These are phyloP conservation scores for Schizosaccharomyces octosporus DNA, from an alignment of 805 yeast genomes.

Conservation along the genomic window DNA sequence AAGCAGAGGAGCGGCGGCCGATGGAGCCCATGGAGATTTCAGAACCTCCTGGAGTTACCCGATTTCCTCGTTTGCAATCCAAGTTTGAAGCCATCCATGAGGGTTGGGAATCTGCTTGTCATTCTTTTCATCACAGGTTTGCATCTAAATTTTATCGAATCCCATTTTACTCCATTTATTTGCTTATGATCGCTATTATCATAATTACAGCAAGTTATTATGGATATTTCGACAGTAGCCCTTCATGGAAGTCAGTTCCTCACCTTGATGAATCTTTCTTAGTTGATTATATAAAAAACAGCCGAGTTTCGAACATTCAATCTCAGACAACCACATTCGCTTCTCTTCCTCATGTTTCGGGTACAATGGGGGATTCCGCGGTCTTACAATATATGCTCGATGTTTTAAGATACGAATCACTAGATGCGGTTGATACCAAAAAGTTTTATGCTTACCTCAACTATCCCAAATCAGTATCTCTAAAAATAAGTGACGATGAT, in stretches of 20 bases:
- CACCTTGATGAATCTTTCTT: not conserved
- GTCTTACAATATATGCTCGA: slow-evolving; percentile 22
- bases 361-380: slow-evolving; percentile 64
- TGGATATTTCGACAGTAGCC: not conserved
- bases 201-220: not conserved
- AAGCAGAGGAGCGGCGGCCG: not conserved
- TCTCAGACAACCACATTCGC: not conserved
- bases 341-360: slow-evolving; percentile 55
- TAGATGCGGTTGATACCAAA: slow-evolving; percentile 26
- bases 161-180: not conserved
- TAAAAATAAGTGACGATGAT: slow-evolving; percentile 3
- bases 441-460: slow-evolving; percentile 34
- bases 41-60: not conserved
- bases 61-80: not conserved
- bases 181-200: not conserved
- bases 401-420: slow-evolving; percentile 20
- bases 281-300: not conserved
- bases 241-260: not conserved
- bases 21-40: not conserved
- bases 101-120: not conserved
- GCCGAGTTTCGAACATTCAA: not conserved
- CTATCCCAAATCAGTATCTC: slow-evolving; percentile 27
- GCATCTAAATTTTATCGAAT: not conserved
- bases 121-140: not conserved
- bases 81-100: not conserved